Base-by-base conservation (phyloP, 805 yeast species). In the Yarrowia hollandica region DNA sequence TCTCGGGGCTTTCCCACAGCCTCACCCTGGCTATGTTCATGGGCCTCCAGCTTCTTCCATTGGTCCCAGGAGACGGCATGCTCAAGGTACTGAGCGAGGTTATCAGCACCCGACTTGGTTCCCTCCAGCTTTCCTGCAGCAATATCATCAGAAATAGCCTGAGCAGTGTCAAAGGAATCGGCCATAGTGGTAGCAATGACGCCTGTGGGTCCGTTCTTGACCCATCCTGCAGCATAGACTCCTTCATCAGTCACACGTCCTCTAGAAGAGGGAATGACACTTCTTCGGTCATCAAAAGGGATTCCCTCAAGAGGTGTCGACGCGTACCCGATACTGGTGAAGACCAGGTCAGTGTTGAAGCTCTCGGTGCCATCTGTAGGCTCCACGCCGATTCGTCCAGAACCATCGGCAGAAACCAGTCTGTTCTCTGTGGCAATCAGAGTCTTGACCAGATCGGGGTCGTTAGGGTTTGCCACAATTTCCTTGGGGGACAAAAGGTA, bases 121-220 rank as follows among this genome's bases (percentile, higher is more conserved):
- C 65, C 61, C 14, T 60, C 63, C 30, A 52, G 62, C 21, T 60
- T 35, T 22, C 67, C 74, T 31, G 69, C 68, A n/a, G 72, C 61
- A 21, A 79, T 71, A 65, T 90, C 96, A 33, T 77, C 74, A 15
- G 83, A 66, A 0, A 94, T 76, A 11, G 77, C 73, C 23, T 83
- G 88, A 0, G 90, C 92, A 0, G 92, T 84, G 8, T 82, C 79
- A 63, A 85, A 85, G 0, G 97, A 82, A 61, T 87, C 90, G 79
- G 85, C 80, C 86, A 92, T 88, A 0, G 98, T 90, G 12, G 88
- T 79, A 15, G 96, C 95, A 64, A 94, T 94, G 3, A 90, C 95
- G 1, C 99, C 99, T 25, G 80, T 79, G 7, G 96, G 87, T 0
- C 96, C 96, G 55, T 81, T 83, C 60, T 86, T 82, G 46, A 90